These are phyloP conservation scores for Beauveria asiatica DNA, from an alignment of 2,329 filamentous ascomycete genomes.

Conservation along the genomic window DNA sequence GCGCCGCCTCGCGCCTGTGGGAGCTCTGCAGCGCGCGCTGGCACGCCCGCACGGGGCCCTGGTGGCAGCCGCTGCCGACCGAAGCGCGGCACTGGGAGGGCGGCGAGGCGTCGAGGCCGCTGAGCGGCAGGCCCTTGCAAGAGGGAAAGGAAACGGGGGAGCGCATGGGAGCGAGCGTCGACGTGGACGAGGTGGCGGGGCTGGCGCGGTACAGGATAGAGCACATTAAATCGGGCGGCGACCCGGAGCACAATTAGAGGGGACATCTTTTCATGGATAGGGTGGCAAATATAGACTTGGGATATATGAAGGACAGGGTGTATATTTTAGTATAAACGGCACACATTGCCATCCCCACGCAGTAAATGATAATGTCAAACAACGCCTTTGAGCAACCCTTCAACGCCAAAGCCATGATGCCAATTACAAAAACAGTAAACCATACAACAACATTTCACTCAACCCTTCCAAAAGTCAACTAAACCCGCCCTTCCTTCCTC, in stretches of 20 bases:
- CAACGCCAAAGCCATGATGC: constrained; percentile 8
- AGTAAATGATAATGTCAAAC: background rate
- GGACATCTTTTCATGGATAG: background rate
- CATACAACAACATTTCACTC: background rate
- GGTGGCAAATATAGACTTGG: background rate
- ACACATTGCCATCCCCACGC: background rate
- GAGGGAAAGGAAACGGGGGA: constrained; percentile 17
- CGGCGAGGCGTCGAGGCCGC: constrained; percentile 19
- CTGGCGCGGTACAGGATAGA: constrained; percentile 30
- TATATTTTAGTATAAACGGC: background rate
- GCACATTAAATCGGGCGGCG: constrained; percentile 21
- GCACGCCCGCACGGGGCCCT: constrained; percentile 56
- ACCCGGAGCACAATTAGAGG: constrained; percentile 2
- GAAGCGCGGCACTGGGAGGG: constrained; percentile 62
- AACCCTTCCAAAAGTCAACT: background rate
- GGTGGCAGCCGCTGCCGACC: constrained; percentile 62
- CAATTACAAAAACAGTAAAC: background rate
- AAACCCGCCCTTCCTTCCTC: background rate
- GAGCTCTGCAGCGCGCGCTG: constrained; percentile 68
- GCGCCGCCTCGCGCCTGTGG: constrained; percentile 70
- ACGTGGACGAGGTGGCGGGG: constrained; percentile 29
- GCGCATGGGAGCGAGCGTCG: constrained; percentile 25
- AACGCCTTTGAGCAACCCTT: background rate
- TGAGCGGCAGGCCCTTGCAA: constrained; percentile 8
- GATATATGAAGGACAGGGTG: background rate